Evolutionary conservation across 495 filamentous ascomycete species (phyloP), one percentile per base, ranked within the genome.

Genomic region (Penicillium taxi): DNA sequence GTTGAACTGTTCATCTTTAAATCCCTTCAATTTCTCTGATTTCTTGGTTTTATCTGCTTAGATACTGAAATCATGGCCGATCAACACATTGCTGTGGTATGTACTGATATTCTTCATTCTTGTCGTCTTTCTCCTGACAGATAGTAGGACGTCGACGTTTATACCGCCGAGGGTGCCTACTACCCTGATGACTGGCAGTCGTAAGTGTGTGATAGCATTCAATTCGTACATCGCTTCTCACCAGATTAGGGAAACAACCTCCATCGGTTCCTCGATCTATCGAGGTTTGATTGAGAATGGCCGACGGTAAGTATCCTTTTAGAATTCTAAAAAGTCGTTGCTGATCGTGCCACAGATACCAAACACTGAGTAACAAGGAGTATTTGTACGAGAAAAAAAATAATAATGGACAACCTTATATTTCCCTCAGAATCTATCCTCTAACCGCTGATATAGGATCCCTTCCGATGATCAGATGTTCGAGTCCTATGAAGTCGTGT

Each of bases 181-280:
- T 25, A 25, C 11, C 17, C 26, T 1, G 26, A 30, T 29, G 45
- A 48, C 28, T 39, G 42, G 35, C 23, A 39, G 14, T 45, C 42
- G 42, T 45, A 45, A 9, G 40, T 24, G 18, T n/a, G 8, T 14
- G 11, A 21, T 21, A 13, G 12, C 20, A n/a, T 20, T 27, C 15
- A 9, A 13, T 25, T n/a, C 35, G 23, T 9, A 30, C 17, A 21
- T 30, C 23, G 23, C 24, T 16, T 23, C 3, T 22, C 4, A 6
- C 26, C 15, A 12, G 9, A 7, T 4, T 29, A 47, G 44, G 8
- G 46, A 50, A 35, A 44, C 46, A 5, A 50, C 46, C 2, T 50
- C 46, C 11, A 34, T 50, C 22, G 37, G 15, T 3, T 42, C 41
- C 22, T 29, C 31, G 2, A 42, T 50, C 15, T 34, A 41, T 24